Conservation (phyloP, 495 filamentous ascomycete species). For the Astrocystis sublimbata region DNA sequence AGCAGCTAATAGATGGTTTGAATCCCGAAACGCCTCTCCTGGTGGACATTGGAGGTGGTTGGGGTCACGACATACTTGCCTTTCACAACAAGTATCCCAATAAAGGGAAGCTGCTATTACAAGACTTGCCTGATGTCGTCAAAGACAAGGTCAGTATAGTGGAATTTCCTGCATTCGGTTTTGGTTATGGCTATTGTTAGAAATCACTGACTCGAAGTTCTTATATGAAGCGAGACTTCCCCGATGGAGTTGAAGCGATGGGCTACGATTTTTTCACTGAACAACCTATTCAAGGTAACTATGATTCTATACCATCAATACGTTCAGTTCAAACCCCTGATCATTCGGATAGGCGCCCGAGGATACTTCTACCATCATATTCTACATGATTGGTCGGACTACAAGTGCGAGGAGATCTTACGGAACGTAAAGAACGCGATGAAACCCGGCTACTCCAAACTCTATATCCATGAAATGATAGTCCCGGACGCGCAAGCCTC, state of each 20-base stretch:
- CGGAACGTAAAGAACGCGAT: slow-evolving; percentile 42
- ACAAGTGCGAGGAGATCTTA: slow-evolving; percentile 39
- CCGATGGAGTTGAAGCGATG: slow-evolving; percentile 23
- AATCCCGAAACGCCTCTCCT: slow-evolving; percentile 22
- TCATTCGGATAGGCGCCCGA: slow-evolving; percentile 26
- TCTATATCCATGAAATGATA: slow-evolving; percentile 56
- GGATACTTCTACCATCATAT: slow-evolving; percentile 43
- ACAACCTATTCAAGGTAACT: slow-evolving; percentile 33
- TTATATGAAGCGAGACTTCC: not conserved
- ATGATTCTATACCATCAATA: not conserved
- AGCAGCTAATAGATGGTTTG: slow-evolving; percentile 9
- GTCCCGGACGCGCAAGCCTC: slow-evolving; percentile 45
- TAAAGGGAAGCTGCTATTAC: slow-evolving; percentile 34
- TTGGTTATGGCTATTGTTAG: too few relatives aligned
- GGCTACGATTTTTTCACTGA: slow-evolving; percentile 31
- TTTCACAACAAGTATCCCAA: slow-evolving; percentile 33
- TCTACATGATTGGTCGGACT: slow-evolving; percentile 46
- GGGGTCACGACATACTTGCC: slow-evolving; percentile 36
- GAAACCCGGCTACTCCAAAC: slow-evolving; percentile 32
- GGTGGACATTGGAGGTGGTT: slow-evolving; percentile 44
- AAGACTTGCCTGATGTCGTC: slow-evolving; percentile 38
- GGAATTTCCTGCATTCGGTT: too few relatives aligned
- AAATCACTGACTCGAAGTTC: too few relatives aligned
- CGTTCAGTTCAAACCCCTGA: not conserved
- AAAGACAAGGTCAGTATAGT: too few relatives aligned